Percentiles rank a stretch among this genome's conserved stretches.
These are phyloP conservation scores for Coffea humblotiana DNA, from an alignment of 305 asterid species.

Conservation along the genomic window DNA sequence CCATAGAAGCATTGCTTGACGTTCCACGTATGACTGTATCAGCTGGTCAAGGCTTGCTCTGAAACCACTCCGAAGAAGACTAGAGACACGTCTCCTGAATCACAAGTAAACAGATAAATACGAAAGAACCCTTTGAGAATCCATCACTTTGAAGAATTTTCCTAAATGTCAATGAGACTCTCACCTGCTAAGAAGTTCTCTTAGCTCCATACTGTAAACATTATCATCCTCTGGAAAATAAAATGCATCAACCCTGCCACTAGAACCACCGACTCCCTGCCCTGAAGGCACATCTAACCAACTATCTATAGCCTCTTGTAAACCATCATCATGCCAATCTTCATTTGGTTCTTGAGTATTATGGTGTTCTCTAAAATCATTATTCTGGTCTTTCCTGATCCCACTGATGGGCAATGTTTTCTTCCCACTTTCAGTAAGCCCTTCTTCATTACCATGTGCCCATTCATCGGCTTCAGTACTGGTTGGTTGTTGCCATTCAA, in stretches of 20 bases:
- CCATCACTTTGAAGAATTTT: conserved; percentile 9
- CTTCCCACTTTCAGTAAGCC: conserved; percentile 36
- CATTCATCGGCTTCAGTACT: conserved; percentile 32
- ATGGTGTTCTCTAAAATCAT: conserved; percentile 41
- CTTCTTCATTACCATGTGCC: conserved; percentile 32
- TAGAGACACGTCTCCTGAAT: conserved; percentile 84
- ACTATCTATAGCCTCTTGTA: conserved; percentile 63
- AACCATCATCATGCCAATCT: conserved; percentile 59
- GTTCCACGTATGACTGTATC: conserved; percentile 72
- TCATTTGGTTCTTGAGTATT: conserved; percentile 51
- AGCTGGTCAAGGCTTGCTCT: conserved; percentile 75
- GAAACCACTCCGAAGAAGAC: conserved; percentile 87
- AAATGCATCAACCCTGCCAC: conserved; percentile 38
- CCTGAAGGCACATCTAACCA: conserved; percentile 68
- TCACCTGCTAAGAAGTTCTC: conserved; percentile 89
- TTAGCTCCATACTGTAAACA: conserved; percentile 61
- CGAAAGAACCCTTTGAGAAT: background rate
- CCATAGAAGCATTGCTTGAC: conserved; percentile 62
- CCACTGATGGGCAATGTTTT: conserved; percentile 38
- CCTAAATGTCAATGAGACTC: background rate
- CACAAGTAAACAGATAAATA: conserved; percentile 10
- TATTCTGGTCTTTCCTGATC: conserved; percentile 40
- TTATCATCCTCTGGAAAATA: conserved; percentile 63
- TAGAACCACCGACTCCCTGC: conserved; percentile 42
- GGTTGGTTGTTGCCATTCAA: conserved; percentile 33